Conservation (phyloP, 495 filamentous ascomycete genomes). For the Neurospora terricola region DNA sequence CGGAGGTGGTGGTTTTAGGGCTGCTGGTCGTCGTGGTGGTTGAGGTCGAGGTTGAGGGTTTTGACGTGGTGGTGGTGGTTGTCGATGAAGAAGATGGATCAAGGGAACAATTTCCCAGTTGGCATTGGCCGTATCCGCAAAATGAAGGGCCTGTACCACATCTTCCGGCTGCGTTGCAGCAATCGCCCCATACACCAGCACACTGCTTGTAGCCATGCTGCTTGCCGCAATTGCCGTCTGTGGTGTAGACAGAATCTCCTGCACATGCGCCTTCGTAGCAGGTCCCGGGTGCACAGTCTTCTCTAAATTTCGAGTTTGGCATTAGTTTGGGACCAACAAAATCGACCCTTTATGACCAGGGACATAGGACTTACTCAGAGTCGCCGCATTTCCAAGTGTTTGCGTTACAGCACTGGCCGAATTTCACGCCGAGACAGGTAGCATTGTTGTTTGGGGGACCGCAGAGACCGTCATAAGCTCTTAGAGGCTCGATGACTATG, state of each 20-base stretch:
- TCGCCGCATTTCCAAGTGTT: slow-evolving; percentile 20
- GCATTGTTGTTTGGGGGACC: slow-evolving; percentile 22
- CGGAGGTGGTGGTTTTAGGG: neutral
- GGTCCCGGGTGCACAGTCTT: slow-evolving; percentile 19
- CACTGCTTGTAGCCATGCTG: slow-evolving; percentile 10
- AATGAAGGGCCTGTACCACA: slow-evolving; percentile 12
- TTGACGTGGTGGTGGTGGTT: too few species aligned
- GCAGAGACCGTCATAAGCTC: slow-evolving; percentile 16
- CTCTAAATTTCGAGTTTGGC: slow-evolving; percentile 1
- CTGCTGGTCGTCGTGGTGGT: too few species aligned
- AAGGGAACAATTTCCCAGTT: neutral
- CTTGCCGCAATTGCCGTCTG: slow-evolving; percentile 19
- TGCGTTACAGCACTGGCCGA: slow-evolving; percentile 16
- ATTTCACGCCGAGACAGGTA: slow-evolving; percentile 15
- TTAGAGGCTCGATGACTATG: slow-evolving; percentile 16
- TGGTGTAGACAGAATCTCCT: slow-evolving; percentile 13
- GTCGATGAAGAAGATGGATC: too few species aligned
- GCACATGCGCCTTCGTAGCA: slow-evolving; percentile 21
- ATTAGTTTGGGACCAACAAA: neutral
- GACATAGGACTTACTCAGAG: slow-evolving; percentile 5
- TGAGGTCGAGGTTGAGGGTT: too few species aligned
- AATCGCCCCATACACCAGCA: slow-evolving; percentile 21
- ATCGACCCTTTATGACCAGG: neutral
- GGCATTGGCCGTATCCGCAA: neutral
- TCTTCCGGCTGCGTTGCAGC: slow-evolving; percentile 16